Evolutionary conservation across 2,329 filamentous ascomycete species (phyloP), one percentile per base, ranked within the genome.

Genomic region (Huntiella abstrusa): DNA sequence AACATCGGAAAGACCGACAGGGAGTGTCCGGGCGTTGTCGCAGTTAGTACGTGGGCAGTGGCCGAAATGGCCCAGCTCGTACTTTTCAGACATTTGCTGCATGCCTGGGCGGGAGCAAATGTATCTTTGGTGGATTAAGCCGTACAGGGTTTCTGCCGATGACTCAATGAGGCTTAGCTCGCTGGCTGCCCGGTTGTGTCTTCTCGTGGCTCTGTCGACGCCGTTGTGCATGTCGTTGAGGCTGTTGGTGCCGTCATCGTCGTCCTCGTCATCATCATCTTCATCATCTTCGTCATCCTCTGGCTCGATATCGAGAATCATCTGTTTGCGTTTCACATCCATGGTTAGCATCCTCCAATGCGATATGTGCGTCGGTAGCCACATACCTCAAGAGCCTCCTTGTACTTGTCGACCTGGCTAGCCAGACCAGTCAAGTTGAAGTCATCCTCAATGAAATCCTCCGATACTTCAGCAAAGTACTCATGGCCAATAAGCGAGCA

Each of bases 371-470:
- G 22, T 28, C 22, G 22, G 8, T 28, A 28, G 22, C 7, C 22
- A 36, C 64, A 79, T 34, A 43, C 75, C 69, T 98, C 91, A 52
- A 98, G 67, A 10, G 91, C 91, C 65, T 98, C 91, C 64, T 96
- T 98, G 64, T 98, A 98, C 83, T 95, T 94, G 53, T 85, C 81
- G 45, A 98, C 91, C 65, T 96, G 88, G 50, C 80, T 83, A 63
- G 94, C 86, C 57, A 98, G 70, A 43, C 91, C 91, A 1, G 91
- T 98, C 53, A 98, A 70, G 64, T 98, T 98, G 71, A 98, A 98
- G 63, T 98, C 91, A 76, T 98, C 91, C 63, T 98, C 91, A 59
- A 98, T 96, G 57, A 98, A 98, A 58, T 98, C 91, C 65, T 98
- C 91, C 40, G 85, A 91, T 43, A 98, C 88, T 67, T 98, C 91